Conservation (phyloP, 768 basidiomycete genomes). For the Kwoniella botswanensis region DNA sequence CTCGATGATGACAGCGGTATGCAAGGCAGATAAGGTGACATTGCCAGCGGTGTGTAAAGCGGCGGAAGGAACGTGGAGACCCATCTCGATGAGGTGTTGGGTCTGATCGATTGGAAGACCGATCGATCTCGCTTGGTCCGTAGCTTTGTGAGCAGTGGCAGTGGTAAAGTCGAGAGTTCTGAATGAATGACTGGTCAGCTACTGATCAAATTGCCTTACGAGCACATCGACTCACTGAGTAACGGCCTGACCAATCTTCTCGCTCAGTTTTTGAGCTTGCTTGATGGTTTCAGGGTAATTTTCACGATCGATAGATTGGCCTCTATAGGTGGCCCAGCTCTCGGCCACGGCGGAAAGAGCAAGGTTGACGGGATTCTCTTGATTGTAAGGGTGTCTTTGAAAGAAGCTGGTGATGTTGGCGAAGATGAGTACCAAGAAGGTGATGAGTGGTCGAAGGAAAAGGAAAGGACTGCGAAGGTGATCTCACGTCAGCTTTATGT, state of each 20-base stretch:
- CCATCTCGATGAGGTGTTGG: slow-evolving; percentile 16
- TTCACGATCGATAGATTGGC: slow-evolving; percentile 15
- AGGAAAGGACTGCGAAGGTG: slow-evolving; percentile 27
- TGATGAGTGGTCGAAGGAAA: slow-evolving; percentile 35
- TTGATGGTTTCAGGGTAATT: slow-evolving; percentile 20
- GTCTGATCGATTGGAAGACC: slow-evolving; percentile 20
- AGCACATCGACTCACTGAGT: slow-evolving; percentile 1
- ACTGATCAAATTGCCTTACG: neutral
- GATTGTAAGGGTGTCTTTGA: slow-evolving; percentile 21
- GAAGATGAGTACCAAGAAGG: slow-evolving; percentile 25
- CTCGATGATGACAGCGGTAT: slow-evolving; percentile 20
- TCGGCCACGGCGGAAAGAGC: slow-evolving; percentile 35
- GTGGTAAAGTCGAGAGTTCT: slow-evolving; percentile 6
- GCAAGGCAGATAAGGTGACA: neutral
- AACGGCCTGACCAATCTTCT: slow-evolving; percentile 20
- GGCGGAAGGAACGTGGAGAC: slow-evolving; percentile 9
- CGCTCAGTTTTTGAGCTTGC: slow-evolving; percentile 30
- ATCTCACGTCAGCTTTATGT: slow-evolving; percentile 3
- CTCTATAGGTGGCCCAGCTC: slow-evolving; percentile 14
- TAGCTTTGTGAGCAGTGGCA: slow-evolving; percentile 12
- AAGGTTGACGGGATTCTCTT: slow-evolving; percentile 21
- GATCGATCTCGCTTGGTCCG: slow-evolving; percentile 6
- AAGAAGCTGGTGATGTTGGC: slow-evolving; percentile 31
- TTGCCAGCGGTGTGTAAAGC: slow-evolving; percentile 13
- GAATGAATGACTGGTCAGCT: neutral